These are phyloP conservation scores for Posidonia australis DNA, from an alignment of 106 monocot genomes.

Conservation along the genomic window DNA sequence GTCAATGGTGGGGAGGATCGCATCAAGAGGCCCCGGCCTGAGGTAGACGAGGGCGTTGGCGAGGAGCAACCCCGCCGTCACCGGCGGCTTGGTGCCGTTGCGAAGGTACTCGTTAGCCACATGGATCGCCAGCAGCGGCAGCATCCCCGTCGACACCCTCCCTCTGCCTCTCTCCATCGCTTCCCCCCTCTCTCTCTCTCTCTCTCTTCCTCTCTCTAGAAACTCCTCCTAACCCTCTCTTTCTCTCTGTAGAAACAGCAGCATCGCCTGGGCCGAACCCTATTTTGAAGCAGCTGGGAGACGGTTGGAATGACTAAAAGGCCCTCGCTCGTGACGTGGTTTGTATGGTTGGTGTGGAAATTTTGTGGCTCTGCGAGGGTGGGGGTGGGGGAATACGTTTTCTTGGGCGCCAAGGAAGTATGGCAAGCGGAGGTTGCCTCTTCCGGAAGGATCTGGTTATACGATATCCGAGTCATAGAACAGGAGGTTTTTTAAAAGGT, in stretches of 20 bases:
- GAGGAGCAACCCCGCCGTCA: constrained; percentile 73
- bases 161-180: constrained; percentile 5
- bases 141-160: constrained; percentile 35
- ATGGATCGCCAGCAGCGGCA: constrained; percentile 77
- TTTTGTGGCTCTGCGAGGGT: too few relatives aligned
- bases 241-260: background rate
- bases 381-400: too few relatives aligned
- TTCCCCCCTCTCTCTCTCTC: background rate
- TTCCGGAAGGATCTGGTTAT: too few relatives aligned
- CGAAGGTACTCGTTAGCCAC: constrained; percentile 63
- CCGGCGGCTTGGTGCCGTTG: constrained; percentile 50
- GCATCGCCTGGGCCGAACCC: too few relatives aligned
- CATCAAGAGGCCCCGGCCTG: constrained; percentile 55
- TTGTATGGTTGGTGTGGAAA: too few relatives aligned
- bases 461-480: too few relatives aligned
- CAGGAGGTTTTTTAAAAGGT: too few relatives aligned
- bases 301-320: too few relatives aligned
- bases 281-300: too few relatives aligned
- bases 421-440: too few relatives aligned
- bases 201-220: background rate
- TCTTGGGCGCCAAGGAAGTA: too few relatives aligned
- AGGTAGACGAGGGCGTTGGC: constrained; percentile 76
- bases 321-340: too few relatives aligned
- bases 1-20: constrained; percentile 45
- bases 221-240: background rate